Evolutionary conservation across 768 basidiomycete genomes (phyloP).

Genomic region (Sporobolomyces roseus): DNA sequence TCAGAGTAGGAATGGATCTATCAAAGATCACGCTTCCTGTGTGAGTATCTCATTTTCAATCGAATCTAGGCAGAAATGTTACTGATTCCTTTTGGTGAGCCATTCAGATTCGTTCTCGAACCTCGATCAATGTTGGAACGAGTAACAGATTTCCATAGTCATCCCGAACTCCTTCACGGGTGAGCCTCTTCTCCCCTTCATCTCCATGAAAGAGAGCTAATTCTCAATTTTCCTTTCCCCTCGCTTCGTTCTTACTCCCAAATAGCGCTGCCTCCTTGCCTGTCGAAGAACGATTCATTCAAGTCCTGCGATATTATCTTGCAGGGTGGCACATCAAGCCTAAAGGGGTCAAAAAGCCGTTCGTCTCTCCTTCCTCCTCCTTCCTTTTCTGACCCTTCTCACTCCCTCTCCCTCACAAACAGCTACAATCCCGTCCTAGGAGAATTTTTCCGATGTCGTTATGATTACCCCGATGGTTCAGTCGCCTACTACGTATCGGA

Average conservation of each 20-base stretch:
- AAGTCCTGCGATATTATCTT: slow-evolving; percentile 88
- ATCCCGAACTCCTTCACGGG: slow-evolving; percentile 96
- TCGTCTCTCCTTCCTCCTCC: slow-evolving; percentile 47
- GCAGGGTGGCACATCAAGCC: slow-evolving; percentile 99
- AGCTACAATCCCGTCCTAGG: slow-evolving; percentile 96
- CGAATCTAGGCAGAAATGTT: no score
- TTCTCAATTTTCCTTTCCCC: no score
- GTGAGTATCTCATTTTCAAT: slow-evolving; percentile 12
- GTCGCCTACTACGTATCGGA: slow-evolving; percentile 94
- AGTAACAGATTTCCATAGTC: slow-evolving; percentile 98
- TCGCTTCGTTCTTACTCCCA: no score
- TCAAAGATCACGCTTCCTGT: slow-evolving; percentile 81
- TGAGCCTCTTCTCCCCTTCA: slow-evolving; percentile 45
- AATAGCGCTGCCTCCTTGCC: slow-evolving; percentile 64
- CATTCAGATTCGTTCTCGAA: slow-evolving; percentile 76
- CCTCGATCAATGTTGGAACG: slow-evolving; percentile 96
- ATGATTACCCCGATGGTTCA: slow-evolving; percentile 86
- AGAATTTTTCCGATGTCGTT: slow-evolving; percentile 95
- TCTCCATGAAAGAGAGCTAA: no score
- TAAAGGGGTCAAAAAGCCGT: slow-evolving; percentile 98
- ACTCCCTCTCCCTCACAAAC: background rate
- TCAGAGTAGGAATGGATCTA: slow-evolving; percentile 75
- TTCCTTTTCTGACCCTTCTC: background rate
- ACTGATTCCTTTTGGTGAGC: no score
- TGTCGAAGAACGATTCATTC: slow-evolving; percentile 81